Base-by-base conservation (phyloP, 2,329 filamentous ascomycete species). In the Phialophora macrospora region DNA sequence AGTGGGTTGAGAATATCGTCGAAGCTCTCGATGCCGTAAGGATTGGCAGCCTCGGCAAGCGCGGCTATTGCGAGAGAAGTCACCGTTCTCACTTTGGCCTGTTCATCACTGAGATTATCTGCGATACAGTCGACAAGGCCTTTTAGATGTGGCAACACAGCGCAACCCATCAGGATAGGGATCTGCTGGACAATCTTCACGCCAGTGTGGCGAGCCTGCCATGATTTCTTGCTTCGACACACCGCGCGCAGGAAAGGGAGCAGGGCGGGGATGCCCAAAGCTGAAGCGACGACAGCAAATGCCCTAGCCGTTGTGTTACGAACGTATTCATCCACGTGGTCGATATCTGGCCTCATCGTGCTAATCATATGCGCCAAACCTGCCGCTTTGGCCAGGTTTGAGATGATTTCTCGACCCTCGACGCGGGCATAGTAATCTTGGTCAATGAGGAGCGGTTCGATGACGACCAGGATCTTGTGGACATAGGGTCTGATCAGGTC, bases 101-200 rank as follows among this genome's bases (percentile, higher is more conserved):
- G 95, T 75, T 99, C 95, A 73, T 99, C 95, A 74, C 96, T 97
- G 14, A 99, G 84, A 76, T 97, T 97, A 58, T 94, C 92, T 14
- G 90, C 92, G 75, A 99, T 97, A 77, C 94, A 98, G 72, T 98
- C 95, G 7, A 99, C 95, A 11, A 99, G 83, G 4, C 94, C 94
- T 78, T 97, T 98, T 60, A 99, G 84, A 78, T 99, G 94, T 38
- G 95, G 95, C 28, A 99, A 82, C 59, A 99, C 92, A 52, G 95
- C 95, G 76, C 95, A 99, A 30, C 95, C 95, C 95, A 99, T 99
- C 4, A 99, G 82, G 72, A 99, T 99, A 24, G 95, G 94, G 73
- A 99, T 98, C 76, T 99, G 95, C 77, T 99, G 95, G 17, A 99
- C 91, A 75, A 99, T 99, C 83, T 99, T 99, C 71, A 99, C 95